Evolutionary conservation across 2,329 filamentous ascomycete genomes (phyloP).

Genomic region (Ophiostoma ulmi): DNA sequence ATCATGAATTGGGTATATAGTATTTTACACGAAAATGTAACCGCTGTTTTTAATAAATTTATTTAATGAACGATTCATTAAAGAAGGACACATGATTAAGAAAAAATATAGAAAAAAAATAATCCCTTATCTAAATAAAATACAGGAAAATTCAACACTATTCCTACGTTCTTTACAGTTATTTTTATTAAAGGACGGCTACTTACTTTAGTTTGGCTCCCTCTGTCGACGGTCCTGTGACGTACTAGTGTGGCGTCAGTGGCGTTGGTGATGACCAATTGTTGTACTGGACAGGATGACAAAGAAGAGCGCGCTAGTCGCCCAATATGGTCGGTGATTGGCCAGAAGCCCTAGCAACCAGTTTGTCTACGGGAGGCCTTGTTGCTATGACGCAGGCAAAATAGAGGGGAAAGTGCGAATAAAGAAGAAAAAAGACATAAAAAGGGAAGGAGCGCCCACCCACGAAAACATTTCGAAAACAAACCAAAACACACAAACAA

Average conservation of each 20-base stretch:
- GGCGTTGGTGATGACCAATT: background rate
- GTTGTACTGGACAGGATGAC: background rate
- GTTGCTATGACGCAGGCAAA: slow-evolving; percentile 18
- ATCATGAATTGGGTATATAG: background rate
- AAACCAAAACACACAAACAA: slow-evolving; percentile 6
- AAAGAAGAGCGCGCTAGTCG: slow-evolving; percentile 4
- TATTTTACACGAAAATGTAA: background rate
- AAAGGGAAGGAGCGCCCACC: background rate
- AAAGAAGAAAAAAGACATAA: slow-evolving; percentile 1
- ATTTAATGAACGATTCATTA: too few species aligned
- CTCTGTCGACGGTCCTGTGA: background rate
- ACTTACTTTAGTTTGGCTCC: background rate
- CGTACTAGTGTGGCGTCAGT: slow-evolving; percentile 13
- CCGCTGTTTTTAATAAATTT: background rate
- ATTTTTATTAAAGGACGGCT: too few species aligned
- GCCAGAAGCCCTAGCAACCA: slow-evolving; percentile 10
- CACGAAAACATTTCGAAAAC: background rate
- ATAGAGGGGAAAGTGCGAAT: slow-evolving; percentile 6
- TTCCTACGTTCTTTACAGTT: too few species aligned
- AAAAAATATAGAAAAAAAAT: too few species aligned
- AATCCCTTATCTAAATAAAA: too few species aligned
- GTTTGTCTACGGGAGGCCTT: slow-evolving; percentile 11
- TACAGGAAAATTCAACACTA: too few species aligned
- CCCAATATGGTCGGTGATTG: background rate
- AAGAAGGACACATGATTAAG: too few species aligned